Evolutionary conservation across 331 rosid species (phyloP).

Genomic region (Cydonia oblonga): DNA sequence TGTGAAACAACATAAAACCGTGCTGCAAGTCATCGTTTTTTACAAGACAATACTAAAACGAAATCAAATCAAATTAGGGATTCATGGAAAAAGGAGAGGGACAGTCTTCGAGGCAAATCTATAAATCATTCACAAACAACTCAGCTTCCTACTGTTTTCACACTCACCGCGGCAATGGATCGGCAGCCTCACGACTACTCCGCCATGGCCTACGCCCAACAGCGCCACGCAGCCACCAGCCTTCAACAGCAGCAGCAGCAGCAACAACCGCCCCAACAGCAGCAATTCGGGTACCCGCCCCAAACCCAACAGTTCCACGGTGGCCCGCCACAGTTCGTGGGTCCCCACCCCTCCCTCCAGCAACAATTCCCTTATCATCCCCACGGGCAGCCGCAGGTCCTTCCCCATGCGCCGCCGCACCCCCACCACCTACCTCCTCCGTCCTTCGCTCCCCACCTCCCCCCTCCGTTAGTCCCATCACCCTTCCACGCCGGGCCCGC

Average conservation of each 20-base stretch:
- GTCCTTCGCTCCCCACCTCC: conserved; percentile 42
- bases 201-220: conserved; percentile 68
- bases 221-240: conserved; percentile 31
- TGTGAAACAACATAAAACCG: too few relatives aligned
- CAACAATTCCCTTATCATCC: conserved; percentile 64
- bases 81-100: not conserved
- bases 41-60: too few relatives aligned
- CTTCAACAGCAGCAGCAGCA: conserved; percentile 54
- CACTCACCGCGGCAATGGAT: conserved; percentile 36
- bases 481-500: conserved; percentile 37
- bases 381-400: conserved; percentile 48
- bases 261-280: conserved; percentile 29
- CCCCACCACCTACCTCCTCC: conserved; percentile 51
- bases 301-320: conserved; percentile 70
- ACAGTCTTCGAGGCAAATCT: not conserved
- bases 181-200: conserved; percentile 77
- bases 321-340: conserved; percentile 51
- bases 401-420: conserved; percentile 54
- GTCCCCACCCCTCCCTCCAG: conserved; percentile 67
- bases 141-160: not conserved
- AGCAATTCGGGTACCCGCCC: conserved; percentile 65
- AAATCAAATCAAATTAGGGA: not conserved
- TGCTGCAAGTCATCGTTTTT: too few relatives aligned
- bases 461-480: conserved; percentile 44
- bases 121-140: not conserved